phyloP scores from a whole-genome alignment of 106 monocot genomes.

The Dioscorea alata region DNA sequence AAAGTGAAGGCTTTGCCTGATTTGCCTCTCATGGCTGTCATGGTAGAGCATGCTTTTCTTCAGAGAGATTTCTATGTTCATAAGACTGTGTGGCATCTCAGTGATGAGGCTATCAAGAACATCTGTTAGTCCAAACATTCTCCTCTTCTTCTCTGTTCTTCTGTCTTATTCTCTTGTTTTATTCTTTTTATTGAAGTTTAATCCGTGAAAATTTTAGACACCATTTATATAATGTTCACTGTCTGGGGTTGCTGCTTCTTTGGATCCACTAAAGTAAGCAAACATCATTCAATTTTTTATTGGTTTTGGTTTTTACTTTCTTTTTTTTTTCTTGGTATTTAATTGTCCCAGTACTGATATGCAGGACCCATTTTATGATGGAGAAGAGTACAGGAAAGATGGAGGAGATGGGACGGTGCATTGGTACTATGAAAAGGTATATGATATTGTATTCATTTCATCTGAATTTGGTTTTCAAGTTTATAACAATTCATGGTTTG shows the following conservation, averaged over 20 bases:
- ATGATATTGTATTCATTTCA: not conserved
- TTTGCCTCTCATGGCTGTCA: constrained; percentile 82
- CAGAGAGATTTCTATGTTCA: constrained; percentile 64
- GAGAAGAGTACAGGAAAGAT: constrained; percentile 71
- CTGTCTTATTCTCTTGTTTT: no score
- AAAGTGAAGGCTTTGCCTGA: constrained; percentile 56
- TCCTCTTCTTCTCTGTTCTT: not conserved
- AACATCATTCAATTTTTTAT: no score
- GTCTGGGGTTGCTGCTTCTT: constrained; percentile 90
- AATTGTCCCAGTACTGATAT: not conserved
- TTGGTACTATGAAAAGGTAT: constrained; percentile 82
- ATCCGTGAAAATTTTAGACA: constrained; percentile 29
- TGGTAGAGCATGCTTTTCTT: constrained; percentile 56
- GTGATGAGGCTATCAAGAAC: constrained; percentile 61
- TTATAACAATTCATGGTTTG: no score
- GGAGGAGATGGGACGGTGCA: constrained; percentile 90
- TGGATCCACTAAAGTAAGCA: constrained; percentile 65
- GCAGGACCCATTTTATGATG: constrained; percentile 92
- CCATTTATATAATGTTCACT: constrained; percentile 89
- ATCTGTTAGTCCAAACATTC: constrained; percentile 45
- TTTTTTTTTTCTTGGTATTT: constrained; percentile 3
- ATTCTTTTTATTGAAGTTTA: not conserved
- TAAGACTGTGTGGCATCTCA: constrained; percentile 89
- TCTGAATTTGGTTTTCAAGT: no score
- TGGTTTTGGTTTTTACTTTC: not conserved